Conservation (phyloP, 345 rosid genomes). For the Citrus unshiu region DNA sequence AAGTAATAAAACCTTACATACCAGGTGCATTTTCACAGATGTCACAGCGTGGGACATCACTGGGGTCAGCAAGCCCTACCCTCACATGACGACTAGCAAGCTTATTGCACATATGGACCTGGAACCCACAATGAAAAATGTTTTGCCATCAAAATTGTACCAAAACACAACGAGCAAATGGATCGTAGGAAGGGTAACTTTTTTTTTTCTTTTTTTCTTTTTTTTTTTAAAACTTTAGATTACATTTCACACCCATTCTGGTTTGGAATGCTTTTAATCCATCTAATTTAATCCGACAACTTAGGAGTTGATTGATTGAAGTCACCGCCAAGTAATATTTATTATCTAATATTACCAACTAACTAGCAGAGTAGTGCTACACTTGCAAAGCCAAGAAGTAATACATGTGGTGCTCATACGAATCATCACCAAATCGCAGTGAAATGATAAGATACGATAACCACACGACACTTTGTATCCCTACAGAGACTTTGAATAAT, state of each 20-base stretch:
- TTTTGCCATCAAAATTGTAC: not conserved
- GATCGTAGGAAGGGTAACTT: not conserved
- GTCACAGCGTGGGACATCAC: constrained; percentile 73
- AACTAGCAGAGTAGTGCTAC: too few species aligned
- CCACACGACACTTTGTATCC: not conserved
- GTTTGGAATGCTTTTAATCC: not conserved
- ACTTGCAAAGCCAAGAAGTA: too few species aligned
- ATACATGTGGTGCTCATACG: too few species aligned
- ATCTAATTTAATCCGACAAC: not conserved
- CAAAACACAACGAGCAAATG: not conserved
- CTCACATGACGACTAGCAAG: constrained; percentile 80
- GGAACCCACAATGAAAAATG: constrained; percentile 11
- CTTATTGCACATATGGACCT: constrained; percentile 89
- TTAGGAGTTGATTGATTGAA: not conserved
- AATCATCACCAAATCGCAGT: too few species aligned
- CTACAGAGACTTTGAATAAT: not conserved
- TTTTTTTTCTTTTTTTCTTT: too few species aligned
- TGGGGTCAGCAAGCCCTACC: constrained; percentile 73
- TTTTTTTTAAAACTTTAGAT: too few species aligned
- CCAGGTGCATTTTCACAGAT: constrained; percentile 88
- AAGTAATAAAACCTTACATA: constrained; percentile 22
- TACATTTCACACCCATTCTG: not conserved
- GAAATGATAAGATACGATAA: too few species aligned
- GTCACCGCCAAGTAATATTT: not conserved
- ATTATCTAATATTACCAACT: not conserved